phyloP scores from a whole-genome alignment of 768 basidiomycete genomes.

The Pleurotus djamor region DNA sequence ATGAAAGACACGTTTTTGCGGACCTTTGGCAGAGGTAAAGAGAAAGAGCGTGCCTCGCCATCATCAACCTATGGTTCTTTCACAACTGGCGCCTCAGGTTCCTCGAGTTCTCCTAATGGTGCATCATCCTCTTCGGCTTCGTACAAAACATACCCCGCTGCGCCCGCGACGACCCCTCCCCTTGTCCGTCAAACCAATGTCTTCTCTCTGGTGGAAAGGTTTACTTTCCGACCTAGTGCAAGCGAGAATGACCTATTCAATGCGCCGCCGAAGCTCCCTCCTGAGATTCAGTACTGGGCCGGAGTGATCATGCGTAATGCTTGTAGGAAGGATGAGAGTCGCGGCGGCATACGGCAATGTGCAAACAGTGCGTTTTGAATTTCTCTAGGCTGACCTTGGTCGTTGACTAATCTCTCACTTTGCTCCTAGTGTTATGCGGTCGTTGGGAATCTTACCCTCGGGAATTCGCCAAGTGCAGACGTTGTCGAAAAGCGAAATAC shows the following conservation, averaged over 20 bases:
- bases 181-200: constrained; percentile 75
- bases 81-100: neutral
- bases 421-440: constrained; percentile 80
- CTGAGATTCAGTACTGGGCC: constrained; percentile 98
- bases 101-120: neutral
- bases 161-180: constrained; percentile 15
- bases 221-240: constrained; percentile 91
- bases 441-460: constrained; percentile 91
- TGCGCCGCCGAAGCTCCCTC: constrained; percentile 70
- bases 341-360: constrained; percentile 95
- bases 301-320: constrained; percentile 99
- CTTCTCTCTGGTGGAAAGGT: constrained; percentile 94
- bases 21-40: constrained; percentile 45
- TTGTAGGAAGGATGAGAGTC: constrained; percentile 92
- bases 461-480: constrained; percentile 95
- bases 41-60: constrained; percentile 32
- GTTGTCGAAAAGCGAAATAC: constrained; percentile 98
- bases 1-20: constrained; percentile 37
- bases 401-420: constrained; percentile 5
- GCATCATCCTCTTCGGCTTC: constrained; percentile 8
- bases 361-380: constrained; percentile 74
- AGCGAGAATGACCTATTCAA: constrained; percentile 71
- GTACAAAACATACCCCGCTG: constrained; percentile 11
- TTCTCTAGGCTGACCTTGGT: neutral
- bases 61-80: neutral